Conservation (phyloP, 1,284 basidiomycete genomes). For the Pyrrhoderma lamaoense region DNA sequence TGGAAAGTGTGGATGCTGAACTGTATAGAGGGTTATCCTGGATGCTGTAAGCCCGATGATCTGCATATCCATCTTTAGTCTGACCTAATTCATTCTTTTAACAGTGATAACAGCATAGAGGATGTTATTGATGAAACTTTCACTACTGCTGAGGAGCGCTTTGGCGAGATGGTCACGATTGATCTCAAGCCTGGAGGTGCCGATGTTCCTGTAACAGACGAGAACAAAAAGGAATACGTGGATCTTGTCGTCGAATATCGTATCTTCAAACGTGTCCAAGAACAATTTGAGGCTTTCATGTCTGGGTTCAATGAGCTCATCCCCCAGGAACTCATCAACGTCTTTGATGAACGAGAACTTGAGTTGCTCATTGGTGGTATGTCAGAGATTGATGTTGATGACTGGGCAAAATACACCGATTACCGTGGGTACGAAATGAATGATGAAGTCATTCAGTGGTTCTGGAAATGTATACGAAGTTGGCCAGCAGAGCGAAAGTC, state of each 20-base stretch:
- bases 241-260: conserved; percentile 92
- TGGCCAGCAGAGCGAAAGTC: conserved; percentile 98
- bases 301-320: conserved; percentile 93
- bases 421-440: conserved; percentile 80
- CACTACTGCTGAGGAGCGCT: conserved; percentile 90
- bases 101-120: conserved; percentile 91
- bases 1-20: conserved; percentile 85
- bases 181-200: conserved; percentile 87
- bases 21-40: conserved; percentile 85
- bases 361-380: conserved; percentile 97
- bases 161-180: conserved; percentile 92
- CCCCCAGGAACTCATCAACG: conserved; percentile 92
- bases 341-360: conserved; percentile 97
- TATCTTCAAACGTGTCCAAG: conserved; percentile 87
- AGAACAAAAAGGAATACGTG: conserved; percentile 99
- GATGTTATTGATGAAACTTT: conserved; percentile 95
- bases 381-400: conserved; percentile 95
- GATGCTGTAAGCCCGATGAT: conserved; percentile 65
- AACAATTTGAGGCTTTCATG: conserved; percentile 96
- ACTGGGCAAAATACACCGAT: conserved; percentile 83
- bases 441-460: conserved; percentile 98
- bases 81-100: conserved; percentile 1
- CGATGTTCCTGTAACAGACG: conserved; percentile 85
- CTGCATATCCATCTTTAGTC: conserved; percentile 8
- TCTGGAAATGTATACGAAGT: conserved; percentile 96